Conservation (phyloP, 441 rosid genomes). For the Adansonia rubrostipa region DNA sequence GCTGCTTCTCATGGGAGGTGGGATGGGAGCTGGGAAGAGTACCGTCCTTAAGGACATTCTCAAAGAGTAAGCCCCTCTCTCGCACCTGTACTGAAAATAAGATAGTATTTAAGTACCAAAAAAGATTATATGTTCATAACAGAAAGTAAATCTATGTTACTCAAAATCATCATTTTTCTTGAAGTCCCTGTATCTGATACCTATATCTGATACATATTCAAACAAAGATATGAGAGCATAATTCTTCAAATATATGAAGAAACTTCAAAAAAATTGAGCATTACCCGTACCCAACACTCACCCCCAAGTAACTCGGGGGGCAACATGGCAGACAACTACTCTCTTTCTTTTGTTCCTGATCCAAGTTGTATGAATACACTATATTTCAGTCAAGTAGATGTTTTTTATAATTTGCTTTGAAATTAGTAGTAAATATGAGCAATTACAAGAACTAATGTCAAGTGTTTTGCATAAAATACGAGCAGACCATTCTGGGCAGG, state of each 20-base stretch:
- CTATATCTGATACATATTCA: neutral
- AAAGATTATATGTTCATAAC: neutral
- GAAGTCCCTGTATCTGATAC: neutral
- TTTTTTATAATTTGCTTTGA: neutral
- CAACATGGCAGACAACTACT: neutral
- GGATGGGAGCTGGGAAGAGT: slow-evolving; percentile 99
- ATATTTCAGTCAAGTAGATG: neutral
- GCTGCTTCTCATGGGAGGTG: slow-evolving; percentile 94
- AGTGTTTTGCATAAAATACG: slow-evolving; percentile 21
- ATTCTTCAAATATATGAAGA: neutral
- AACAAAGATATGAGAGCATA: neutral
- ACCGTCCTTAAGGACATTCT: slow-evolving; percentile 97
- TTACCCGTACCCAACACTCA: neutral
- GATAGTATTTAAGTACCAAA: neutral
- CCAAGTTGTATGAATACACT: neutral
- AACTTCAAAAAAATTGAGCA: too few species aligned
- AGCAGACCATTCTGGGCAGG: slow-evolving; percentile 84
- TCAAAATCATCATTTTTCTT: neutral
- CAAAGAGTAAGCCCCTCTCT: slow-evolving; percentile 60
- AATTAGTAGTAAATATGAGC: neutral
- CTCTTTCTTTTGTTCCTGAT: neutral
- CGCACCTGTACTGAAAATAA: neutral
- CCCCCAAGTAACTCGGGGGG: neutral
- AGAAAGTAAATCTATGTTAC: neutral
- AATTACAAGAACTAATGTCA: slow-evolving; percentile 13